Base-by-base conservation (phyloP, 139 green algal genomes). In the Micromonas commoda region DNA sequence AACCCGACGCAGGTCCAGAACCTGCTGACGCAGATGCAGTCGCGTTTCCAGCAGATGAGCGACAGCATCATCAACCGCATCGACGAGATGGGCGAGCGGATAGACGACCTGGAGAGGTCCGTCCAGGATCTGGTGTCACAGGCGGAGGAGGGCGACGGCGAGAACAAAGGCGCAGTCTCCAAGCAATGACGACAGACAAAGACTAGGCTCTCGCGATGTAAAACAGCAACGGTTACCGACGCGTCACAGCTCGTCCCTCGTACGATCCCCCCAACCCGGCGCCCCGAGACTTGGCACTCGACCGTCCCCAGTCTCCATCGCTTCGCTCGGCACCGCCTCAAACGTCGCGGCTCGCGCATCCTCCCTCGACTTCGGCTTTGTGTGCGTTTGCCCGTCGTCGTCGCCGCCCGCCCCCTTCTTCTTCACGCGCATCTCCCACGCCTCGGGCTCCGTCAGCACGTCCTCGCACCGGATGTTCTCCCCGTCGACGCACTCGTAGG, bases 41-140 rank as follows among this genome's bases (percentile, higher is more conserved):
- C 52, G 0, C 80, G 86, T 23, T 90, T 90, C 80, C 79, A 88
- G 69, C 54, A 45, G n/a, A 90, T 90, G 86, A 85, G 74, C 1
- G 85, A 86, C 45, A 83, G 77, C 64, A 89, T 90, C 45, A 84
- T 90, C 32, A 57, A 23, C 6, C 35, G 80, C 52, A 87, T 89
- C 38, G 86, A 90, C 45, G 86, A 89, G 26, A 90, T 91, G 86
- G 84, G 87, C 4, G 26, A 63, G 0, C 79, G 84, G 2, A 87
- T 91, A 32, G 87, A 91, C 31, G 85, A 85, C 3, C 79, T 91
- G 52, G 87, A 91, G 71, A 86, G 84, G 66, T 82, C 73, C 37
- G 88, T 91, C 35, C 54, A 74, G 0, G 86, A 91, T 38, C 79
- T 91, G 3, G 63, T 91, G 57, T 76, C 89, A 64, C 81, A 91